Percentiles rank a stretch among this genome's conserved stretches.
Evolutionary conservation across 179 eudicot species (phyloP).

Genomic region (Dionaea muscipula): DNA sequence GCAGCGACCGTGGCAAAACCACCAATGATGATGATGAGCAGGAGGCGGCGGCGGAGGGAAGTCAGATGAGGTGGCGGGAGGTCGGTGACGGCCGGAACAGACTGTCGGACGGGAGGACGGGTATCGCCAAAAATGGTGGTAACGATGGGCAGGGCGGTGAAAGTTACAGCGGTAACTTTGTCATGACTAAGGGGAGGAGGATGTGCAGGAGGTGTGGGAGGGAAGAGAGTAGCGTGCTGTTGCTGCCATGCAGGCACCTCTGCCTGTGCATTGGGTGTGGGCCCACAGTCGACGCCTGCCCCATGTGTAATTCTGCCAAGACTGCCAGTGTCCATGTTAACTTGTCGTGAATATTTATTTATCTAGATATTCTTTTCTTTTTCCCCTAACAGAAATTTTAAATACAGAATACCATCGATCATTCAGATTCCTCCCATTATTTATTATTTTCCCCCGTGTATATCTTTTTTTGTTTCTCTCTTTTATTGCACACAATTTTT

Average conservation of each 20-base stretch:
- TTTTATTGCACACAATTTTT: too few relatives aligned
- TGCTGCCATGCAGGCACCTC: slow-evolving; percentile 68
- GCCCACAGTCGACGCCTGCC: slow-evolving; percentile 29
- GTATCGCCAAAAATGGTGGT: neutral
- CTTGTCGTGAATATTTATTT: too few relatives aligned
- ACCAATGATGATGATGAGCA: slow-evolving; percentile 37
- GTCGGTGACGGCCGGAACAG: neutral
- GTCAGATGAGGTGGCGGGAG: slow-evolving; percentile 7
- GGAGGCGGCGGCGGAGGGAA: neutral
- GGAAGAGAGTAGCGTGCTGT: slow-evolving; percentile 42
- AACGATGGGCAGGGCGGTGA: slow-evolving; percentile 10
- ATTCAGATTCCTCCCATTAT: too few relatives aligned
- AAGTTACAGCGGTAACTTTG: slow-evolving; percentile 1
- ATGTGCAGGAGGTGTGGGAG: slow-evolving; percentile 45
- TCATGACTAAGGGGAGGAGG: slow-evolving; percentile 9
- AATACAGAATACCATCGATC: too few relatives aligned
- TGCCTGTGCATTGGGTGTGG: slow-evolving; percentile 53
- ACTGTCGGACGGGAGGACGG: neutral
- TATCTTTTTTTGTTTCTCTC: too few relatives aligned
- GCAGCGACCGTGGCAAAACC: slow-evolving; percentile 22
- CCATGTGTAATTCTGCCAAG: too few relatives aligned
- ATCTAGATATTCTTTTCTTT: too few relatives aligned
- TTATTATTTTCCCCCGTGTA: too few relatives aligned
- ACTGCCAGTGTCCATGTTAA: too few relatives aligned
- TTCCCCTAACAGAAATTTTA: too few relatives aligned